These are phyloP conservation scores for Cucurbita ficifolia DNA, from an alignment of 306 rosid genomes.

Conservation along the genomic window DNA sequence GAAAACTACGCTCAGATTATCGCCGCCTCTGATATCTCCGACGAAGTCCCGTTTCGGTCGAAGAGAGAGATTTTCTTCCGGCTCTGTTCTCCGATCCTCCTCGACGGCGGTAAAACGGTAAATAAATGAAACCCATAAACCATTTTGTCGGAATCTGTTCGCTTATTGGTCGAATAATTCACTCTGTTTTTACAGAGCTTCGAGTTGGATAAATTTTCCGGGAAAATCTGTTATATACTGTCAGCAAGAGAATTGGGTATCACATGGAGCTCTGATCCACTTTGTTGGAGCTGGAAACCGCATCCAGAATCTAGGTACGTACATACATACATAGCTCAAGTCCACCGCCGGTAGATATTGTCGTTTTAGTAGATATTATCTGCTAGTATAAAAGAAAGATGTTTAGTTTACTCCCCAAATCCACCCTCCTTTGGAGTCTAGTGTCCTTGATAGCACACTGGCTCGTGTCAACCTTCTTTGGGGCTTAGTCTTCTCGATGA, in stretches of 20 bases:
- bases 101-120: slow-evolving; percentile 43
- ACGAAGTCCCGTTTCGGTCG: slow-evolving; percentile 11
- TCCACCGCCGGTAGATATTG: too few relatives aligned
- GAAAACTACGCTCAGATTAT: slow-evolving; percentile 22
- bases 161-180: too few relatives aligned
- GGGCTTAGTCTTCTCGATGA: too few relatives aligned
- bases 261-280: slow-evolving; percentile 29
- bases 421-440: too few relatives aligned
- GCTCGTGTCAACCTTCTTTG: too few relatives aligned
- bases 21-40: slow-evolving; percentile 16
- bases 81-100: slow-evolving; percentile 26
- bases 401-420: too few relatives aligned
- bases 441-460: too few relatives aligned
- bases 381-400: too few relatives aligned
- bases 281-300: slow-evolving; percentile 42
- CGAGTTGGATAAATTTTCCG: slow-evolving; percentile 28
- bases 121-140: not conserved
- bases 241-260: slow-evolving; percentile 43
- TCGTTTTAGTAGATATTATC: too few relatives aligned
- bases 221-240: slow-evolving; percentile 24
- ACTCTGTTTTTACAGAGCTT: slow-evolving; percentile 21
- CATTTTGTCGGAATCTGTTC: not conserved
- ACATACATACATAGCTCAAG: too few relatives aligned
- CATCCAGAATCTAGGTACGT: slow-evolving; percentile 28
- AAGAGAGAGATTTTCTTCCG: slow-evolving; percentile 30